Conservation (phyloP, 2,329 filamentous ascomycete species). For the Diaporthe sp. region DNA sequence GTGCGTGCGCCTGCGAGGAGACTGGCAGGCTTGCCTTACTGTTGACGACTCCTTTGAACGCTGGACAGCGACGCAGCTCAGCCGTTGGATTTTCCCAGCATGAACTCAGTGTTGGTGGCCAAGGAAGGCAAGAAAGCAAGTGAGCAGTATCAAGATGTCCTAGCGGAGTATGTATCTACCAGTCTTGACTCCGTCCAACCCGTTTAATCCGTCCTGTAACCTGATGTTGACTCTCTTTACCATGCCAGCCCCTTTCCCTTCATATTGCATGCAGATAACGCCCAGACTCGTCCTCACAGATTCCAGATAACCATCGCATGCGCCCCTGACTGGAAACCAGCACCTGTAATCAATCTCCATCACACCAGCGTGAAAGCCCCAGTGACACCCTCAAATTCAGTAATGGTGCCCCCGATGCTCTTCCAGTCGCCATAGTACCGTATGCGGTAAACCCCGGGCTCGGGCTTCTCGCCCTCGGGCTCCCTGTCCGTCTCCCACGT, state of each 20-base stretch:
- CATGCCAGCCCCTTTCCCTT: not conserved
- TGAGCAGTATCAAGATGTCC: not conserved
- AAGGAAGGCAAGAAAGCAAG: too few species aligned
- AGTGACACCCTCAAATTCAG: conserved; percentile 76
- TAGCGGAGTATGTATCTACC: not conserved
- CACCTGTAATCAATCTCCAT: not conserved
- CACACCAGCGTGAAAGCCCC: conserved; percentile 58
- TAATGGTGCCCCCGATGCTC: conserved; percentile 68
- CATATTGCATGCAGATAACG: not conserved
- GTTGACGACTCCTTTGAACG: too few species aligned
- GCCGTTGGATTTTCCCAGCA: too few species aligned
- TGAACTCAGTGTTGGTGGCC: too few species aligned
- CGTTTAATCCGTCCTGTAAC: not conserved
- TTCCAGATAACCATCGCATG: not conserved
- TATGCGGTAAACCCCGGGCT: conserved; percentile 83
- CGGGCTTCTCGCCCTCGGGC: conserved; percentile 69
- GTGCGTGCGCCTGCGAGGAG: not conserved
- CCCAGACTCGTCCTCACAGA: not conserved
- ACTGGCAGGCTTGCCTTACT: not conserved
- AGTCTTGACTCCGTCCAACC: not conserved
- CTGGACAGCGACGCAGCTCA: too few species aligned
- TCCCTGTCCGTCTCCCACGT: conserved; percentile 80
- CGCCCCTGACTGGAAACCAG: not conserved
- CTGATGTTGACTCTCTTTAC: too few species aligned
- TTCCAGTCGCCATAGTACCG: conserved; percentile 89